Conservation (phyloP, 1,284 basidiomycete genomes). For the Xerocomus cyaneibrunnescens region DNA sequence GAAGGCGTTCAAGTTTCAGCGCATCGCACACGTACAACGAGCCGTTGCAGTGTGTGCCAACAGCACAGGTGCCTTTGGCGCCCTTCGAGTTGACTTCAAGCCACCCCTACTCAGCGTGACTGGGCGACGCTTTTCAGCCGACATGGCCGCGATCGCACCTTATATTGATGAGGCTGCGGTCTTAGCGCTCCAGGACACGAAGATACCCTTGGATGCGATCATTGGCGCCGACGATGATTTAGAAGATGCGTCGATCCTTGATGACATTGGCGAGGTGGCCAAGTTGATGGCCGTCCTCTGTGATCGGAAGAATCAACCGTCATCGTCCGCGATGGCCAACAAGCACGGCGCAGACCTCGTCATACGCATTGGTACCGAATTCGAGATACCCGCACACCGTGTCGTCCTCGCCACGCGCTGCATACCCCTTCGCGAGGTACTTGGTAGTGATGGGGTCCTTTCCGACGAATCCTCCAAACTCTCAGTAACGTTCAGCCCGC, state of each 20-base stretch:
- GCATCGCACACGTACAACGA: slow-evolving; percentile 82
- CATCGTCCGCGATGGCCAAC: slow-evolving; percentile 38
- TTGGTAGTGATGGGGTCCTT: slow-evolving; percentile 37
- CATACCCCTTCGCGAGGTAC: slow-evolving; percentile 44
- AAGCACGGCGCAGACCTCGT: slow-evolving; percentile 61
- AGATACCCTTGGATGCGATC: slow-evolving; percentile 3
- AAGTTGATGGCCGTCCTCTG: slow-evolving; percentile 43
- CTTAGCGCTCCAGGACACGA: neutral
- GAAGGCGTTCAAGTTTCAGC: slow-evolving; percentile 81
- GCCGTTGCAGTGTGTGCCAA: slow-evolving; percentile 85
- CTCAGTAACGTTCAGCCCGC: slow-evolving; percentile 29
- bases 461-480: slow-evolving; percentile 37
- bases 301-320: slow-evolving; percentile 19
- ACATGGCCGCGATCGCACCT: slow-evolving; percentile 67
- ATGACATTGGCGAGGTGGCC: slow-evolving; percentile 50
- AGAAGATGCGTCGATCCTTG: slow-evolving; percentile 45
- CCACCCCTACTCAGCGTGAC: slow-evolving; percentile 58
- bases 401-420: slow-evolving; percentile 67
- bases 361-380: slow-evolving; percentile 42
- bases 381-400: slow-evolving; percentile 64
- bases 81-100: slow-evolving; percentile 74
- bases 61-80: slow-evolving; percentile 87
- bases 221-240: slow-evolving; percentile 37
- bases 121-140: slow-evolving; percentile 66
- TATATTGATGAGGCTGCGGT: slow-evolving; percentile 31